Evolutionary conservation across 768 basidiomycete genomes (phyloP).

Genomic region (Pisolithus albus): DNA sequence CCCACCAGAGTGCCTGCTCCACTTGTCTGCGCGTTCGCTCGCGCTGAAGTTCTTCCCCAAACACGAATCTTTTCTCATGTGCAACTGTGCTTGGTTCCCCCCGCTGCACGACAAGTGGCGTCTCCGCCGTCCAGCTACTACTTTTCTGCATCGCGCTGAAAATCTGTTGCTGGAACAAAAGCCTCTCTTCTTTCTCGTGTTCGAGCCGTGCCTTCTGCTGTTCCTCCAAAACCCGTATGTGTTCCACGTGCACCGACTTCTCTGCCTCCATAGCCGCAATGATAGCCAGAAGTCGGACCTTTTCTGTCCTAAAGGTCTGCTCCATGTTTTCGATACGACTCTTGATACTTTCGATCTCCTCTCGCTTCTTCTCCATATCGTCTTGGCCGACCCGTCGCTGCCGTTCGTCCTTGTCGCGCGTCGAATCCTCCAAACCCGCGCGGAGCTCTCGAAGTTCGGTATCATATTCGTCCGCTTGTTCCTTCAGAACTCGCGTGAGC

Average conservation of each 20-base stretch:
- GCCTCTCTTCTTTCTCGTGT: constrained; percentile 23
- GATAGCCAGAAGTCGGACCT: constrained; percentile 24
- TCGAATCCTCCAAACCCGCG: constrained; percentile 40
- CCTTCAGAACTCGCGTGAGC: constrained; percentile 42
- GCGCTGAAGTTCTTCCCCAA: constrained; percentile 23
- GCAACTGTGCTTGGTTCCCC: constrained; percentile 18
- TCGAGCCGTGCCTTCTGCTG: constrained; percentile 16
- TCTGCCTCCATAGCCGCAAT: constrained; percentile 23
- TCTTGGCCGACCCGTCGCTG: constrained; percentile 37
- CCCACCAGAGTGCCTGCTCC: too few species aligned
- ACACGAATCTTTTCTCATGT: constrained; percentile 16
- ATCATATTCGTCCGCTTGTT: constrained; percentile 39
- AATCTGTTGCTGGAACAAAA: constrained; percentile 23
- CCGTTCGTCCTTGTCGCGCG: constrained; percentile 41
- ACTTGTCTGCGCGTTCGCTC: constrained; percentile 13
- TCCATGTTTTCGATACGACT: constrained; percentile 34
- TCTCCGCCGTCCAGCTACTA: constrained; percentile 15
- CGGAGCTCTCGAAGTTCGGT: constrained; percentile 43
- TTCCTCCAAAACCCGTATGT: constrained; percentile 21
- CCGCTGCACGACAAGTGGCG: constrained; percentile 17
- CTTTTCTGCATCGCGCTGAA: constrained; percentile 18
- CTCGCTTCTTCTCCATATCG: constrained; percentile 36
- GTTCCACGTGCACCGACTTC: constrained; percentile 8
- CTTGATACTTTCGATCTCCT: constrained; percentile 37
- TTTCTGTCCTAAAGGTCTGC: constrained; percentile 33